Conservation (phyloP, 345 rosid genomes). For the Eucalyptus decipiens region DNA sequence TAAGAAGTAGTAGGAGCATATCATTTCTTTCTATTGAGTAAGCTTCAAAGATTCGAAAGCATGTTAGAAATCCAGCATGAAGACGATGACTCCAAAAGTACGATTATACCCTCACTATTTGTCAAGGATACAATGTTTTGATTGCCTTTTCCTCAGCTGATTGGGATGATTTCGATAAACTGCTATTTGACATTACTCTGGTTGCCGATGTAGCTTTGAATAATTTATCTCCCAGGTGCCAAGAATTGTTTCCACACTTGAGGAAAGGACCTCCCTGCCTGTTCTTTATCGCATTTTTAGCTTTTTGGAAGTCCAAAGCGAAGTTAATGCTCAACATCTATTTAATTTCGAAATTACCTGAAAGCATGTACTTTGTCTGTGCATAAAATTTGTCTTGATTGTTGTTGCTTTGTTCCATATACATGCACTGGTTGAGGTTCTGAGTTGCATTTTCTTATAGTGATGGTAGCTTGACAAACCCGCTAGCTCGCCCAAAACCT, state of each 20-base stretch:
- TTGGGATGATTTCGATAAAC: neutral
- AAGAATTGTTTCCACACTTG: neutral
- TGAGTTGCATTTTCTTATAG: constrained; percentile 20
- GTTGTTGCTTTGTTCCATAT: neutral
- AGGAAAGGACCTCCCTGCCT: neutral
- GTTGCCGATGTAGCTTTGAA: neutral
- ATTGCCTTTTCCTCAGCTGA: neutral
- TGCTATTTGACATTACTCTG: neutral
- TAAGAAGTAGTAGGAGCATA: neutral
- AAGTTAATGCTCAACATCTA: neutral
- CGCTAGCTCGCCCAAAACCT: constrained; percentile 49
- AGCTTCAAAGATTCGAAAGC: neutral
- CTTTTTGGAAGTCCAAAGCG: neutral
- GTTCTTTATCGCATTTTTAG: neutral
- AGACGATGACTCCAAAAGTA: neutral
- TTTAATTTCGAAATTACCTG: neutral
- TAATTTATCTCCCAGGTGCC: neutral
- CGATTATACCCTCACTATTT: neutral
- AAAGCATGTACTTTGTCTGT: neutral
- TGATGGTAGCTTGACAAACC: constrained; percentile 67
- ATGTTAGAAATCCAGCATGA: neutral
- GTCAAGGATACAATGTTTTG: neutral
- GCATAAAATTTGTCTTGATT: neutral
- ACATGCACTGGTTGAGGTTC: neutral
- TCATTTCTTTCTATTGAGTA: neutral